Evolutionary conservation across 805 yeast genomes (phyloP).

Genomic region (Priceomyces melissophilus): DNA sequence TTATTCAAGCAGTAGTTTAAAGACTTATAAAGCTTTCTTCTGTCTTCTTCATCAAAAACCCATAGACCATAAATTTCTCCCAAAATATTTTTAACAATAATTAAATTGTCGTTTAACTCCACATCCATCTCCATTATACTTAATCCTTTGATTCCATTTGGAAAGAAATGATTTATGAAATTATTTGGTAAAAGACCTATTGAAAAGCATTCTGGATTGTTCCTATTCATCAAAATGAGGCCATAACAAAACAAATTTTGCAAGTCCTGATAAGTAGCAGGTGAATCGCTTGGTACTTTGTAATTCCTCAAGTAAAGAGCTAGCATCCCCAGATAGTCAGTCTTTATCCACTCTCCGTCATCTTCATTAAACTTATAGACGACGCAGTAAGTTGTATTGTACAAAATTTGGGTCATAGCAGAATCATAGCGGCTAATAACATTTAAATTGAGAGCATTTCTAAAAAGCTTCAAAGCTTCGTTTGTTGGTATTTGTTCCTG

Average conservation of each 20-base stretch:
- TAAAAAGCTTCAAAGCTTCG: conserved; percentile 56
- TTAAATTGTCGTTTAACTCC: conserved; percentile 65
- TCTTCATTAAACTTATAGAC: conserved; percentile 59
- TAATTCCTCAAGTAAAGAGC: conserved; percentile 59
- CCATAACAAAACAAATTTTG: conserved; percentile 60
- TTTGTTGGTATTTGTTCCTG: conserved; percentile 39
- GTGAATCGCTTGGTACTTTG: conserved; percentile 19
- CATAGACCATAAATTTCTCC: conserved; percentile 77
- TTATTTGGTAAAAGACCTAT: conserved; percentile 62
- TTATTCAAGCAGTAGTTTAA: conserved; percentile 38
- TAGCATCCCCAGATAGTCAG: conserved; percentile 67
- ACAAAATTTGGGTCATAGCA: conserved; percentile 60
- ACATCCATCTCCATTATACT: conserved; percentile 52
- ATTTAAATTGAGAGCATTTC: conserved; percentile 67
- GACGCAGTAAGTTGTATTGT: conserved; percentile 69
- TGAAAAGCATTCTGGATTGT: conserved; percentile 66
- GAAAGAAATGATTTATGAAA: conserved; percentile 43
- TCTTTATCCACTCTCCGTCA: conserved; percentile 64
- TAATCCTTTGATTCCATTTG: conserved; percentile 25
- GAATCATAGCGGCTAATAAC: conserved; percentile 79
- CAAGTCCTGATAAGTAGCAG: conserved; percentile 26
- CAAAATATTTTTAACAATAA: conserved; percentile 62
- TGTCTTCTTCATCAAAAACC: conserved; percentile 68
- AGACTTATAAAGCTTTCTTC: conserved; percentile 54
- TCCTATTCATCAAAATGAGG: conserved; percentile 63